These are phyloP conservation scores for Russula foetens DNA, from an alignment of 768 basidiomycete genomes.

Conservation along the genomic window DNA sequence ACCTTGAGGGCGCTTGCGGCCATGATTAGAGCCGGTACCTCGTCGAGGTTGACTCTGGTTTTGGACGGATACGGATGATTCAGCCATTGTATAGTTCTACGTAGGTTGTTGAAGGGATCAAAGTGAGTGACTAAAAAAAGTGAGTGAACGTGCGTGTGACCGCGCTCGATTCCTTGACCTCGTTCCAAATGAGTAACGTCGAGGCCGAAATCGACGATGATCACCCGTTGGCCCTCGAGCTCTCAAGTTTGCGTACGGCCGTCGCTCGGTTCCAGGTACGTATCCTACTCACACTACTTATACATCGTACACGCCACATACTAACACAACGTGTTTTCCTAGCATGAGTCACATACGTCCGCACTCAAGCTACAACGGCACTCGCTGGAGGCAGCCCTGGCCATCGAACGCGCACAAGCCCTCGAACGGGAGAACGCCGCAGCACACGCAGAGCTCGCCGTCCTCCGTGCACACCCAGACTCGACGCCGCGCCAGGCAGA, in stretches of 20 bases:
- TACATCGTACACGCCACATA: background rate
- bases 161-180: too few species aligned
- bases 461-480: constrained; percentile 49
- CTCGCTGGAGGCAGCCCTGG: constrained; percentile 44
- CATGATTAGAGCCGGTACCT: background rate
- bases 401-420: constrained; percentile 37
- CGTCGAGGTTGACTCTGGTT: background rate
- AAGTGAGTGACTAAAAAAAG: too few species aligned
- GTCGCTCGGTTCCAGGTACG: constrained; percentile 32
- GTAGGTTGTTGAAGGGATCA: background rate
- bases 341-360: constrained; percentile 67
- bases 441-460: constrained; percentile 45
- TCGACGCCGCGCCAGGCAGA: constrained; percentile 32
- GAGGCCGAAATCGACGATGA: constrained; percentile 26
- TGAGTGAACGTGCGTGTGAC: too few species aligned
- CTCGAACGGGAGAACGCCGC: constrained; percentile 55
- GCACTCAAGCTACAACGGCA: constrained; percentile 60
- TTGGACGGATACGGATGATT: background rate
- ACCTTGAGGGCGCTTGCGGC: constrained; percentile 7
- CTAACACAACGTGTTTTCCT: background rate
- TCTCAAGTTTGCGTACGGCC: constrained; percentile 30
- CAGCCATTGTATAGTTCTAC: constrained; percentile 6
- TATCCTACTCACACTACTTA: background rate
- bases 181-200: constrained; percentile 10
- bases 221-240: constrained; percentile 32